phyloP scores from a whole-genome alignment of 257 asterid genomes.

The Solanum ahanhuiri region DNA sequence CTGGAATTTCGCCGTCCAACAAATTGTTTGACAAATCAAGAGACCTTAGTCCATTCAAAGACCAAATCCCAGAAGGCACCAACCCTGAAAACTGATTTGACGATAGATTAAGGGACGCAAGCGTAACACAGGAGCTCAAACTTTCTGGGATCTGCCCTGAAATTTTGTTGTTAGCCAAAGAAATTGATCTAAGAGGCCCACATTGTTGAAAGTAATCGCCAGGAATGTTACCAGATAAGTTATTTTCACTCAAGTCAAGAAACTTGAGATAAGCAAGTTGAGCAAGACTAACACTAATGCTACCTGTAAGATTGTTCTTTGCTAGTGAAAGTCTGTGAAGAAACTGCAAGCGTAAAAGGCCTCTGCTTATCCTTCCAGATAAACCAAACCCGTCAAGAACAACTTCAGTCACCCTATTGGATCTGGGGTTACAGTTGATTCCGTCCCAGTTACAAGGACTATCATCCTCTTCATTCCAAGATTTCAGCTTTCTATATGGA shows the following conservation, averaged over 20 bases:
- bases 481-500: conserved; percentile 53
- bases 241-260: conserved; percentile 72
- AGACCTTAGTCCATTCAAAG: conserved; percentile 52
- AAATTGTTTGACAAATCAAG: conserved; percentile 72
- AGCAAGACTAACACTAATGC: conserved; percentile 52
- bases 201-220: conserved; percentile 72
- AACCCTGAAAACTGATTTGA: conserved; percentile 71
- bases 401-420: conserved; percentile 86
- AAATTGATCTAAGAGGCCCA: conserved; percentile 65
- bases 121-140: conserved; percentile 61
- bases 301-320: conserved; percentile 67
- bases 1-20: conserved; percentile 60
- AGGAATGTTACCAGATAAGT: conserved; percentile 45
- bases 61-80: conserved; percentile 61
- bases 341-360: conserved; percentile 70
- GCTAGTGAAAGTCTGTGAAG: conserved; percentile 69
- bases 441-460: conserved; percentile 89
- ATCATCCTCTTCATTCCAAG: conserved; percentile 91
- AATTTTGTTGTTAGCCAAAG: conserved; percentile 60
- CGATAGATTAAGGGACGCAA: conserved; percentile 59
- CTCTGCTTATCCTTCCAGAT: conserved; percentile 81
- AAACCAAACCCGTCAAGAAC: conserved; percentile 76
- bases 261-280: conserved; percentile 57
- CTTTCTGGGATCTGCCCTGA: conserved; percentile 70
- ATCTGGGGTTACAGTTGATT: conserved; percentile 76